Base-by-base conservation (phyloP, 208 protist species). In the Crithidia brevicula region DNA sequence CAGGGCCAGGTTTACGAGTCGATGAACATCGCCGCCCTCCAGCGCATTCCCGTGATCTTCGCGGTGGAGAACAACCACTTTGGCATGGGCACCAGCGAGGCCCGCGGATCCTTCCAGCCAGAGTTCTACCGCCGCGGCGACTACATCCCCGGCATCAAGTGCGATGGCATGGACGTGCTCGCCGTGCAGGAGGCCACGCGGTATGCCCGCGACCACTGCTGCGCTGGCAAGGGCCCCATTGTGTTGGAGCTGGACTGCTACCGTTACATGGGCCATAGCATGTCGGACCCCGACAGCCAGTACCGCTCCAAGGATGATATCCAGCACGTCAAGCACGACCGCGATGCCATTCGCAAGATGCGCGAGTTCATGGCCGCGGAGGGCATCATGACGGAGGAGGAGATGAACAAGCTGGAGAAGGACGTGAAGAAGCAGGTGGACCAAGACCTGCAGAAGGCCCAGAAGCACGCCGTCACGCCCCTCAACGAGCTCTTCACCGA, bases 1-100 rank as follows among this genome's bases (percentile, higher is more conserved):
- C 91, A 97, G 86, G 98, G 98, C 25, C 98, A 99, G 88, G 68
- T 99, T 4, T 99, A 96, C 82, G 98, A 99, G 90, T 91, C 97
- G 7, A 98, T 97, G 86, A 99, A 99, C 86, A 99, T 99, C 86
- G 97, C 98, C 20, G 86, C 86, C 23, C 83, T 99, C n/a, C 98
- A 98, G 93, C 96, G 98, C 74, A 85, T 99, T 51, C 98, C 98
- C 51, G 67, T 89, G 38, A 94, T 99, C 59, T 99, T 98, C 73
- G 82, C 98, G 2, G 94, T 95, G 81, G 98, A 99, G 83, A 99
- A 99, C 88, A 99, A 99, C 83, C 82, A 98, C 57, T 99, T 98
- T 79, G 98, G 97, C 77, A 99, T 99, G 98, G 98, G 98, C 60
- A 99, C 98, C 16, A 92, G 90, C 59, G 83, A 92, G 49, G 63